Conservation (phyloP, 805 yeast species). For the Lachancea sp. region DNA sequence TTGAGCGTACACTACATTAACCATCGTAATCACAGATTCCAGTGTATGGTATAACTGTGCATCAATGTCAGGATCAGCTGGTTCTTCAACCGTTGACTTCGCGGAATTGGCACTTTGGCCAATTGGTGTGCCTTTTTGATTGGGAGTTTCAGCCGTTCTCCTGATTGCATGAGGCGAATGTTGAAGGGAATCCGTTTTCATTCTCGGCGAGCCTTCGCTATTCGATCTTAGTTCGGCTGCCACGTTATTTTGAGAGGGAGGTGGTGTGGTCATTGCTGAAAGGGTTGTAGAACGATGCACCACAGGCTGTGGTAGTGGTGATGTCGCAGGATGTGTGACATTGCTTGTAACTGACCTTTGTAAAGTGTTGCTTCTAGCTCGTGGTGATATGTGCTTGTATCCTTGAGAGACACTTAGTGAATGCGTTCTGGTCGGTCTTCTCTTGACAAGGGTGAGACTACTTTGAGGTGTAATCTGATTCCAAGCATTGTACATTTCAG, state of each 20-base stretch:
- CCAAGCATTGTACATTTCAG: conserved; percentile 65
- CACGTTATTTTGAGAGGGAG: conserved; percentile 7
- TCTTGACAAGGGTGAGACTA: conserved; percentile 3
- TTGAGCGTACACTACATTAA: conserved; percentile 73
- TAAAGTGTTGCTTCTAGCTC: conserved; percentile 9
- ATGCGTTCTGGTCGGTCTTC: conserved; percentile 11
- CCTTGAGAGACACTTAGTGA: conserved; percentile 7
- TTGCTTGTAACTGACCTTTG: conserved; percentile 7
- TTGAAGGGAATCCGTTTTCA: conserved; percentile 11
- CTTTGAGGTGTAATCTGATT: conserved; percentile 25
- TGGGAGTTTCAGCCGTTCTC: conserved; percentile 7
- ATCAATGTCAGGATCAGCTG: conserved; percentile 43
- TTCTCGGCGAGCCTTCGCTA: conserved; percentile 17
- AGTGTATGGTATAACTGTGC: conserved; percentile 60
- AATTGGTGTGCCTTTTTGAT: conserved; percentile 11
- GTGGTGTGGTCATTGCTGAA: conserved; percentile 11
- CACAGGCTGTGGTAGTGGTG: conserved; percentile 1
- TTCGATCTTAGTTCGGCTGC: not conserved
- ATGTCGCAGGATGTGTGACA: not conserved
- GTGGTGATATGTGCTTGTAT: conserved; percentile 6
- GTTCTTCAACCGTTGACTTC: conserved; percentile 2
- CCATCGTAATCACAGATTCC: conserved; percentile 55
- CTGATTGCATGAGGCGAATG: conserved; percentile 13
- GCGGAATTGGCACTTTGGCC: not conserved
- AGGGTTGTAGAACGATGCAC: conserved; percentile 1